Conservation (phyloP, 2,329 filamentous ascomycete genomes). For the Penicillium sp. region DNA sequence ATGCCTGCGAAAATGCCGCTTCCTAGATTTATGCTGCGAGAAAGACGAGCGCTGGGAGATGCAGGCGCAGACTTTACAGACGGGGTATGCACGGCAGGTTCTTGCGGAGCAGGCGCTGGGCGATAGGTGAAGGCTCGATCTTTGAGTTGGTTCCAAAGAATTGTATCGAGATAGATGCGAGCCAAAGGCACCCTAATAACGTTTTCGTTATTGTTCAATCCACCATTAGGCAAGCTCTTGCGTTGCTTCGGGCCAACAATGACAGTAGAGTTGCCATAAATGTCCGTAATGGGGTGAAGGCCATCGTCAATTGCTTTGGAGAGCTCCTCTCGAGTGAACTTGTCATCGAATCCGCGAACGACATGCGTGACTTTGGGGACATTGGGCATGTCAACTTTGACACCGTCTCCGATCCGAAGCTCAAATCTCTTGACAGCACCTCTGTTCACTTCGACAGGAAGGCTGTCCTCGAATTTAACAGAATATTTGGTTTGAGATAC, state of each 20-base stretch:
- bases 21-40: slow-evolving; percentile 38
- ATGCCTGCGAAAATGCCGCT: slow-evolving; percentile 71
- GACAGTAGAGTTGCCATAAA: slow-evolving; percentile 46
- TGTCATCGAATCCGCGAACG: slow-evolving; percentile 44
- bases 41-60: slow-evolving; percentile 53
- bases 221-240: slow-evolving; percentile 41
- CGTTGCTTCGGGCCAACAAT: slow-evolving; percentile 45
- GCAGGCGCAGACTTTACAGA: slow-evolving; percentile 41
- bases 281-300: slow-evolving; percentile 39
- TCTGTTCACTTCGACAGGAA: slow-evolving; percentile 41
- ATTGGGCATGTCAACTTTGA: slow-evolving; percentile 48
- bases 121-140: slow-evolving; percentile 40
- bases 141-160: slow-evolving; percentile 49
- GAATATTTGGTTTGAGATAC: slow-evolving; percentile 45
- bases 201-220: slow-evolving; percentile 29
- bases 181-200: slow-evolving; percentile 47
- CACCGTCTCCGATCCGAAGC: slow-evolving; percentile 46
- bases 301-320: slow-evolving; percentile 25
- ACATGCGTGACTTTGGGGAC: slow-evolving; percentile 47
- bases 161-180: slow-evolving; percentile 49
- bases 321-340: slow-evolving; percentile 31
- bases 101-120: slow-evolving; percentile 16
- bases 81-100: slow-evolving; percentile 37
- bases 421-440: slow-evolving; percentile 47
- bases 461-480: slow-evolving; percentile 49